Evolutionary conservation across 805 yeast genomes (phyloP), one percentile per base, ranked within the genome.

Genomic region (Saitoella complicata): DNA sequence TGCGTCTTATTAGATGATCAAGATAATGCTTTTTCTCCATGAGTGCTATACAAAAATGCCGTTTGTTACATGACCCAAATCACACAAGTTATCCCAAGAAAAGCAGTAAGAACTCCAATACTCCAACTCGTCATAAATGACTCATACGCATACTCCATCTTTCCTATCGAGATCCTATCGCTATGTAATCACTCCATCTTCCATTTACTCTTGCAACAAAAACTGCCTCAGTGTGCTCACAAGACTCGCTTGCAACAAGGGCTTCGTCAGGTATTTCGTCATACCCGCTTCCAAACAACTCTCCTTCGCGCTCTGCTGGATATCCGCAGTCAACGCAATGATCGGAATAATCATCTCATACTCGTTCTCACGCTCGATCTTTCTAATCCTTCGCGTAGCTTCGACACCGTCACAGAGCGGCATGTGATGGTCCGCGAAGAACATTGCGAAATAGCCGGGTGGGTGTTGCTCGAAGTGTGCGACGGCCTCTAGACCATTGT

Each of bases 371-470:
- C n/a, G 11, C 11, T 41, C 43, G 7, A 32, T 33, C 6, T 9
- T 29, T 6, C 43, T 37, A n/a, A 41, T 41, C 7, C 34, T 21
- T 30, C 11, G 32, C 29, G 34, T 36, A 6, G 43, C 43, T 35
- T 41, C 43, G 11, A 34, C 43, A 13, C 43, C 43, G 34, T 41
- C 43, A 33, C 43, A 34, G n/a, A 32, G 30, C 8, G 43, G 43
- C 43, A 41, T 41, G 31, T 41, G 43, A 6, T 33, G 36, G n/a
- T 41, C 43, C n/a, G 38, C 43, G 11, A 41, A 35, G 29, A 41
- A 32, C 5, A 41, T 11, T 12, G 30, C 10, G 11, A 33, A 41
- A 30, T 33, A 41, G 7, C 43, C 43, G 34, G 29, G 11, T 7
- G 38, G 43, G n/a, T 41, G 32, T 11, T 21, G n/a, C 31, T 33